These are phyloP conservation scores for Eremochloa ophiuroides DNA, from an alignment of 176 grass and related monocot species.

Conservation along the genomic window DNA sequence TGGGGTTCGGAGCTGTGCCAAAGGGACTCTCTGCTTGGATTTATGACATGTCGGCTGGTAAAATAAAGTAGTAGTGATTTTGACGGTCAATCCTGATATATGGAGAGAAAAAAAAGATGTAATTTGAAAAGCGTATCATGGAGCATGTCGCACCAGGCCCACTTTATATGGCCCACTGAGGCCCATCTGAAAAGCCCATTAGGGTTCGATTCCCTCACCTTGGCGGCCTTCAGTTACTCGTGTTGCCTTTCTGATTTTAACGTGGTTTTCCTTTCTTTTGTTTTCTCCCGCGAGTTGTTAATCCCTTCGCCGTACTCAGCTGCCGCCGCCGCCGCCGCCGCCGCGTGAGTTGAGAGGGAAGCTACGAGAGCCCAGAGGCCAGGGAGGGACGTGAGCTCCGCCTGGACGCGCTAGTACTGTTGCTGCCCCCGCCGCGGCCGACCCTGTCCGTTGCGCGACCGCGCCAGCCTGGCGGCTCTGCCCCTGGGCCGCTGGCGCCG, in stretches of 20 bases:
- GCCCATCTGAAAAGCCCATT: constrained; percentile 23
- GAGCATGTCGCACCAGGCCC: neutral
- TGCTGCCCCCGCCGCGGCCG: neutral
- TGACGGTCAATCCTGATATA: no score
- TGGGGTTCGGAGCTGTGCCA: no score
- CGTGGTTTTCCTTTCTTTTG: neutral
- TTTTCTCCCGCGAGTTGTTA: constrained; percentile 34
- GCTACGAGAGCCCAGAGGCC: neutral
- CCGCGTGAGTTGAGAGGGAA: neutral
- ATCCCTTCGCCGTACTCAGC: neutral
- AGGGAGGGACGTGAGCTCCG: neutral
- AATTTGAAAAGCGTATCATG: neutral
- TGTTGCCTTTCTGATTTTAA: neutral
- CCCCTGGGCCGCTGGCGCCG: neutral
- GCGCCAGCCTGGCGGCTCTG: constrained; percentile 13
- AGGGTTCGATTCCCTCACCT: constrained; percentile 25
- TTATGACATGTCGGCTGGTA: no score
- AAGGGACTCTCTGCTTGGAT: no score
- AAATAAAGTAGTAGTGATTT: no score
- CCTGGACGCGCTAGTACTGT: neutral
- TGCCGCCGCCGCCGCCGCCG: constrained; percentile 18
- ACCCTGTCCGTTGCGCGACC: neutral
- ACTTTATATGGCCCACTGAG: neutral
- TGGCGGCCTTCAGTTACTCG: neutral
- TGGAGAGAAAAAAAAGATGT: no score